Conservation (phyloP, 768 basidiomycete species). For the Boletus speciosus region DNA sequence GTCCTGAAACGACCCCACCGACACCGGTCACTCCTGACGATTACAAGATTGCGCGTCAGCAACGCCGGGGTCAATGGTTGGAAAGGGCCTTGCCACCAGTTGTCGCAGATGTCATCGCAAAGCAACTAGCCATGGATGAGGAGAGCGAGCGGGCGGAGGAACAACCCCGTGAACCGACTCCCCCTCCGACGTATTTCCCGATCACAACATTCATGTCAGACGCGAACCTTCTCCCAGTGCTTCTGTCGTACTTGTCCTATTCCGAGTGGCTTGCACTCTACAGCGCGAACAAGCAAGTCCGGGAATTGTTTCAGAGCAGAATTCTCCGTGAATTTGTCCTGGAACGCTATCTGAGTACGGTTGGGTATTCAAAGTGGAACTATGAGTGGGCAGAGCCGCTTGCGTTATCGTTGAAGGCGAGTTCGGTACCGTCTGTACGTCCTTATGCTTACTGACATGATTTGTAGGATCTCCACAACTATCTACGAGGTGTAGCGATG, state of each 20-base stretch:
- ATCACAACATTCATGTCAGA: conserved; percentile 55
- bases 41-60: conserved; percentile 39
- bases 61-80: conserved; percentile 38
- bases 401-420: conserved; percentile 56
- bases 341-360: conserved; percentile 63
- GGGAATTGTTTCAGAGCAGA: conserved; percentile 46
- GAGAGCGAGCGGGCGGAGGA: conserved; percentile 11
- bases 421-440: conserved; percentile 18
- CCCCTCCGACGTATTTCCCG: conserved; percentile 40
- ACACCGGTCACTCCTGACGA: conserved; percentile 33
- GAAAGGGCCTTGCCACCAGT: conserved; percentile 37
- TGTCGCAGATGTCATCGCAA: conserved; percentile 32
- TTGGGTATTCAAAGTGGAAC: conserved; percentile 71
- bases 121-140: conserved; percentile 17
- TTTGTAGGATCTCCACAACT: conserved; percentile 68
- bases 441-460: conserved; percentile 7
- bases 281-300: conserved; percentile 52
- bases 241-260: conserved; percentile 67
- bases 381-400: conserved; percentile 57
- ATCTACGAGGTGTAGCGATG: conserved; percentile 75
- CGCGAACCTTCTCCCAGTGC: conserved; percentile 45
- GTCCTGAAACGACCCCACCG: conserved; percentile 3
- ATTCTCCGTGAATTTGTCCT: conserved; percentile 61
- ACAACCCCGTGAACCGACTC: conserved; percentile 19
- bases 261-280: conserved; percentile 67